Evolutionary conservation across 805 yeast species (phyloP).

Genomic region (Ogataea nitratoaversa): DNA sequence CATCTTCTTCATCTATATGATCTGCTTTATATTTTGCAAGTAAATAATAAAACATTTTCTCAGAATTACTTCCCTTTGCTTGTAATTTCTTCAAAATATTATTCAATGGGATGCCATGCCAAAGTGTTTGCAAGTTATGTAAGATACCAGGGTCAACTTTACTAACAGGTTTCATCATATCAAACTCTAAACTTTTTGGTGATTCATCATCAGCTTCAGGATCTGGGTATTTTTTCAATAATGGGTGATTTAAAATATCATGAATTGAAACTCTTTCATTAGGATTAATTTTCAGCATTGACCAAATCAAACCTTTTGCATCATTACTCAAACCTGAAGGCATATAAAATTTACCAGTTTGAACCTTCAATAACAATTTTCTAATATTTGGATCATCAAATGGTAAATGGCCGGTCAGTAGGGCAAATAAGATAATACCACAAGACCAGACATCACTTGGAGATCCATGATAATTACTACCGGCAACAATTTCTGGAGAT

Average conservation of each 20-base stretch:
- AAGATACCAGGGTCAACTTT: conserved; percentile 47
- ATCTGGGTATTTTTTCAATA: conserved; percentile 48
- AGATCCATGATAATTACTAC: conserved; percentile 74
- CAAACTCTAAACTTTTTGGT: conserved; percentile 17
- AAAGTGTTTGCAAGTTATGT: conserved; percentile 50
- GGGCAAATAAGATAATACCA: conserved; percentile 76
- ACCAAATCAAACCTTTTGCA: conserved; percentile 61
- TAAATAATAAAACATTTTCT: conserved; percentile 35
- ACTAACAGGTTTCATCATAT: conserved; percentile 21
- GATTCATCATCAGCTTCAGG: conserved; percentile 25
- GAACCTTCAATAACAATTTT: conserved; percentile 66
- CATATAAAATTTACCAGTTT: conserved; percentile 70
- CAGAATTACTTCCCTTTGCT: conserved; percentile 24
- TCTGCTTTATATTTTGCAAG: conserved; percentile 31
- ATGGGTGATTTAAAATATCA: conserved; percentile 56
- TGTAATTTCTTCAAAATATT: conserved; percentile 27
- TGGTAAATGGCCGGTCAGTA: conserved; percentile 76
- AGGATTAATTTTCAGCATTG: conserved; percentile 70
- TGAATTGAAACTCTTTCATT: conserved; percentile 64
- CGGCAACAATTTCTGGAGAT: conserved; percentile 81
- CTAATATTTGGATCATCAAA: conserved; percentile 81
- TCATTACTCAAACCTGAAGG: conserved; percentile 59
- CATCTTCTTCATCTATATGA: conserved; percentile 18
- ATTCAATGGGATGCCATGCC: conserved; percentile 48
- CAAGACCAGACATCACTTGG: conserved; percentile 89